A percentile compares a stretch with the other conserved stretches of the same genome.
These are phyloP conservation scores for Phytophthora sansomeana DNA, from an alignment of 352 stramenopile genomes.

Conservation along the genomic window DNA sequence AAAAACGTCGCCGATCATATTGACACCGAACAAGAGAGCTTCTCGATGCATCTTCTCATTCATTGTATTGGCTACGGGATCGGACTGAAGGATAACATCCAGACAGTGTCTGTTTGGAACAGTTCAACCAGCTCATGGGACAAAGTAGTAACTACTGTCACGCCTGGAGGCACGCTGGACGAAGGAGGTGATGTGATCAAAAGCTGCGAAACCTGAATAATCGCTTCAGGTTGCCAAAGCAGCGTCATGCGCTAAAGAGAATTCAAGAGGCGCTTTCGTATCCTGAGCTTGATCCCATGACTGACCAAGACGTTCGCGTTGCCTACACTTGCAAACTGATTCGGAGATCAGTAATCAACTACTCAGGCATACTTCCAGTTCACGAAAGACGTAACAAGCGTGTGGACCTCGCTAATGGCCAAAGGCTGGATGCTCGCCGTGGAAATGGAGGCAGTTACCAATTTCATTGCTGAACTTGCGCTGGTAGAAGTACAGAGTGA, in stretches of 20 bases:
- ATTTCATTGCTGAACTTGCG: neutral
- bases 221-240: too few relatives aligned
- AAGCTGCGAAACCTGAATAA: slow-evolving; percentile 7
- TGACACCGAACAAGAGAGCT: slow-evolving; percentile 17
- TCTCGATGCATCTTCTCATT: slow-evolving; percentile 16
- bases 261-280: too few relatives aligned
- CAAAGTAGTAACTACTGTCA: slow-evolving; percentile 4
- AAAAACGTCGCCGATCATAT: slow-evolving; percentile 10
- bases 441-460: too few relatives aligned
- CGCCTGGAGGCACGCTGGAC: neutral
- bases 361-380: too few relatives aligned
- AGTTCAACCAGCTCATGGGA: neutral
- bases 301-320: too few relatives aligned
- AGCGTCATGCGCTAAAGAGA: too few relatives aligned
- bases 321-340: too few relatives aligned
- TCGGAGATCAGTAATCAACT: too few relatives aligned
- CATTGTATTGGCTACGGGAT: slow-evolving; percentile 22
- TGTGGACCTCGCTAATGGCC: too few relatives aligned
- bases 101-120: slow-evolving; percentile 1
- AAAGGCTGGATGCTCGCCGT: too few relatives aligned
- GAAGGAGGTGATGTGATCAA: neutral
- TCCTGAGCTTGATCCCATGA: too few relatives aligned
- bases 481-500: neutral
- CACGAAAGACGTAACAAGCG: too few relatives aligned
- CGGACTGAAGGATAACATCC: slow-evolving; percentile 20